These are phyloP conservation scores for Hypomyces rosellus DNA, from an alignment of 2,329 filamentous ascomycete species.

Conservation along the genomic window DNA sequence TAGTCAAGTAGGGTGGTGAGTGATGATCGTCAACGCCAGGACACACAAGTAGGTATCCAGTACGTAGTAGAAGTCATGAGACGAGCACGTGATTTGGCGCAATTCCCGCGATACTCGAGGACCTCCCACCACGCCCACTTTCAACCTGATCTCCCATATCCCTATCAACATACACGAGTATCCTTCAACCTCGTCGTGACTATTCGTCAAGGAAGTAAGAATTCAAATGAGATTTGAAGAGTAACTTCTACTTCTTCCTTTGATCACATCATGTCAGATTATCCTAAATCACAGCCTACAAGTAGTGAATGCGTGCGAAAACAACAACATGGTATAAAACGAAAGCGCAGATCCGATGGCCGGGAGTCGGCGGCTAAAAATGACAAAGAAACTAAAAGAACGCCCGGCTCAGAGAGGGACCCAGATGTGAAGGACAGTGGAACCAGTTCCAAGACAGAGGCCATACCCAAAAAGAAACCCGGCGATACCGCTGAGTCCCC, in stretches of 20 bases:
- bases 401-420: background rate
- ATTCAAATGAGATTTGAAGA: no score
- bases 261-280: background rate
- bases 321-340: background rate
- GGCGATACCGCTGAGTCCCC: conserved; percentile 23
- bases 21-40: background rate
- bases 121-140: no score
- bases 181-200: no score
- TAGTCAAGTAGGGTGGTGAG: background rate
- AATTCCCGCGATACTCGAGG: conserved; percentile 23
- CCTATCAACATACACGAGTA: no score
- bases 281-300: background rate
- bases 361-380: background rate
- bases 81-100: conserved; percentile 32
- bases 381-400: background rate
- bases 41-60: background rate
- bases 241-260: no score
- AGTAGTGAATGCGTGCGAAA: background rate
- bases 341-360: background rate
- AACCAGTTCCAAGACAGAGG: conserved; percentile 1
- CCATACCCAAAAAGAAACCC: conserved; percentile 14
- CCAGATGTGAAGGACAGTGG: background rate
- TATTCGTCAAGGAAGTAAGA: no score
- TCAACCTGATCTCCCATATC: no score
- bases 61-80: background rate